Evolutionary conservation across 306 rosid genomes (phyloP), one percentile per base, ranked within the genome.

Genomic region (Dicorynia guianensis): DNA sequence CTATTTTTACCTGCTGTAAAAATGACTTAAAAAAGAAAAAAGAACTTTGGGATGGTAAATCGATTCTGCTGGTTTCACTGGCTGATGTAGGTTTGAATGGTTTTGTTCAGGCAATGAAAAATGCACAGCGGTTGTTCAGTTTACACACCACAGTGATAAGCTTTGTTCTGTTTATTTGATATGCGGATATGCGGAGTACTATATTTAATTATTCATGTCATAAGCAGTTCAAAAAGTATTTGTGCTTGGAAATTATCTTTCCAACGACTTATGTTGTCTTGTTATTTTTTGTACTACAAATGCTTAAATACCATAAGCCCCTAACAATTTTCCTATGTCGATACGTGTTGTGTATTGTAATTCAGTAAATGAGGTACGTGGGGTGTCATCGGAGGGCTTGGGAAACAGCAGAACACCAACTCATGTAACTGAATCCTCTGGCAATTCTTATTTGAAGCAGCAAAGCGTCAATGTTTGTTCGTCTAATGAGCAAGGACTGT

Each of bases 361-460:
- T 76, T 79, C 67, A 62, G 93, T 63, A 35, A 91, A 67, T 7
- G 92, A 83, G 76, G 43, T 69, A 17, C 47, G 43, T 7, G 83
- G 70, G 49, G 85, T 69, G 30, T 82, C 82, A 3, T 17, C 76
- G 0, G 89, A 80, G 68, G 66, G 76, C 79, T 54, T 9, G 17
- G 87, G 65, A 46, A 87, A 81, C 56, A 79, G 67, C 30, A 80
- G 72, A 65, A 63, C 63, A 11, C 55, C 67, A 65, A 46, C 63
- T 47, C 81, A 52, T 55, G 76, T 60, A 36, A 20, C 82, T 30
- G 66, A 84, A 12, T 62, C 80, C 40, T 19, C 57, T 36, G 59
- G 62, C 65, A 65, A 55, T 74, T 82, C 30, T 25, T 25, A 85
- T 76, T 34, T 61, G 80, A 85, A 72, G 77, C 95, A 81, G 67